Evolutionary conservation across 1,284 basidiomycete species (phyloP), one percentile per base, ranked within the genome.

Genomic region (Tranzscheliella williamsii): DNA sequence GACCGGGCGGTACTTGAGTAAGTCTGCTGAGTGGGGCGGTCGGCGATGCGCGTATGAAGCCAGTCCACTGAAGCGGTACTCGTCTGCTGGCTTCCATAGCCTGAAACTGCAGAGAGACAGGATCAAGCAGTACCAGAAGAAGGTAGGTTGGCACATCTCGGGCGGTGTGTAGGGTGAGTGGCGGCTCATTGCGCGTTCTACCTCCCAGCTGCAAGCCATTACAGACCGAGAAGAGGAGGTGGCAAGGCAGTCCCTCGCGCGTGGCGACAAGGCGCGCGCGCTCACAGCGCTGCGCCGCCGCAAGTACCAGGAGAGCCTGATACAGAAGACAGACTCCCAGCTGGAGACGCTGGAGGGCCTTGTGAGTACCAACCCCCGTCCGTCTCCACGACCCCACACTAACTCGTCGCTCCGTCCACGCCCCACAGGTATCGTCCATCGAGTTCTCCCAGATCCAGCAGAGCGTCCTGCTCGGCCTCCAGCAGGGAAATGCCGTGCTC

Each of bases 41-140:
- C n/a, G n/a, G n/a, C n/a, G n/a, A n/a, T n/a, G n/a, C n/a, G n/a
- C n/a, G n/a, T n/a, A n/a, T n/a, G n/a, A n/a, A n/a, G n/a, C n/a
- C n/a, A n/a, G n/a, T n/a, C n/a, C n/a, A n/a, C n/a, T n/a, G n/a
- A n/a, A n/a, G n/a, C n/a, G n/a, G 27, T 37, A 26, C 46, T 35
- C 24, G 4, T 12, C 20, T 5, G 3, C 73, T 33, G 7, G 32
- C 17, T 33, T 33, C 13, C 32, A 21, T 23, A 88, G 91, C 75
- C 83, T 98, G 63, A 98, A 98, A 79, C 79, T 95, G 38, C 94
- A 98, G 79, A 84, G 95, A 34, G 95, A 98, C 79, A 94, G 93
- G 78, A 82, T 98, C 57, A 88, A 85, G 77, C 91, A 93, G 78
- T 98, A 97, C 73, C 92, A 94, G 84, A 90, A 87, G 80, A 87